phyloP scores from a whole-genome alignment of 2,329 filamentous ascomycete species.

The Aspergillus piperis region DNA sequence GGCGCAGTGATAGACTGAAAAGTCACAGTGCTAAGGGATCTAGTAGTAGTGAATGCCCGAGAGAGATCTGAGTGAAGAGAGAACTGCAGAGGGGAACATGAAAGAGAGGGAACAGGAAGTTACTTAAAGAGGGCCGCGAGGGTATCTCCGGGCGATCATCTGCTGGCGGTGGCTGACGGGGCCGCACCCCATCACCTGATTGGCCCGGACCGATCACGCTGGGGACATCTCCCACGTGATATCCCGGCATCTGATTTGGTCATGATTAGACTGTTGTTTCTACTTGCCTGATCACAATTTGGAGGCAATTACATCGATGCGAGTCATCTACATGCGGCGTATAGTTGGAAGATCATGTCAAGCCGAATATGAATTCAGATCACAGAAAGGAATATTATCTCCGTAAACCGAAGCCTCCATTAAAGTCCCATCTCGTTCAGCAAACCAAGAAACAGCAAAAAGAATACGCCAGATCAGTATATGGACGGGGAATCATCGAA shows the following conservation, averaged over 20 bases:
- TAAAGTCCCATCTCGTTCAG: not conserved
- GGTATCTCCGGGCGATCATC: not conserved
- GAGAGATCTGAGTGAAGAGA: not conserved
- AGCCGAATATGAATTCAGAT: not conserved
- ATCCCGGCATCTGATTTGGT: not conserved
- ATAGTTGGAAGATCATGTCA: not conserved
- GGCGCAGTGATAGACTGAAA: not conserved
- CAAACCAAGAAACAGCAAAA: constrained; percentile 17
- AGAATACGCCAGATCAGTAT: constrained; percentile 13
- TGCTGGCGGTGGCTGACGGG: not conserved
- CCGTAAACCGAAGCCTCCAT: not conserved
- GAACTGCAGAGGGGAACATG: not conserved
- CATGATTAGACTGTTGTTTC: not conserved
- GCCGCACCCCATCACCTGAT: not conserved
- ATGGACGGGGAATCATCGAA: constrained; percentile 33
- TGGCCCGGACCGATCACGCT: not conserved
- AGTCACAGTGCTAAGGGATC: not conserved
- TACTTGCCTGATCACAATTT: no score
- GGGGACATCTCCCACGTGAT: not conserved
- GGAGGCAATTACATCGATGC: no score
- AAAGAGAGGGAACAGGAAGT: not conserved
- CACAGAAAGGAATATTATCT: not conserved
- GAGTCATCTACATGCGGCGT: not conserved
- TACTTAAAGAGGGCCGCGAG: not conserved
- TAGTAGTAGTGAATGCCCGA: not conserved